Percentiles rank a stretch among this genome's conserved stretches.
Evolutionary conservation across 2,329 filamentous ascomycete species (phyloP).

Genomic region (Proliferodiscus dingleyae): DNA sequence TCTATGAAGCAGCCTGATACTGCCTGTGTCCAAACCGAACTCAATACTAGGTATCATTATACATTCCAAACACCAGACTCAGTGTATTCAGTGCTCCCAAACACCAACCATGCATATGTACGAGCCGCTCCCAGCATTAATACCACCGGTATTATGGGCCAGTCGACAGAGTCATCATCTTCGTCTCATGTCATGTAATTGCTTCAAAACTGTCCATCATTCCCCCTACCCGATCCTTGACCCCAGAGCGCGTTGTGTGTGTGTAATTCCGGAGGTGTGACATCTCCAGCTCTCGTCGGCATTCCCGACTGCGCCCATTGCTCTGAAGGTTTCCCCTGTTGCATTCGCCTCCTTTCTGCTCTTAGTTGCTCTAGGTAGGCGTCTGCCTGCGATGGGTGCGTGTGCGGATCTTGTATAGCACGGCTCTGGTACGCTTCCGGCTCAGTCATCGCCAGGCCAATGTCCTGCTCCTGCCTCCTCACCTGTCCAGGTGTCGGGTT

Average conservation of each 20-base stretch:
- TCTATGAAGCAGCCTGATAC: no score
- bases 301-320: slow-evolving; percentile 16
- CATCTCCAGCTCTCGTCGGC: background rate
- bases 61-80: no score
- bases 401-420: slow-evolving; percentile 10
- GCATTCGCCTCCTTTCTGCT: slow-evolving; percentile 14
- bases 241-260: slow-evolving; percentile 21
- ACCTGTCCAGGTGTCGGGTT: slow-evolving; percentile 15
- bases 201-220: background rate
- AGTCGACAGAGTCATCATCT: no score
- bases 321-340: slow-evolving; percentile 16
- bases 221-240: background rate
- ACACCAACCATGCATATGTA: no score
- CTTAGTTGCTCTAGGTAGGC: slow-evolving; percentile 18
- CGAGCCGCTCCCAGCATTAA: no score
- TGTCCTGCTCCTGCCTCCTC: slow-evolving; percentile 9
- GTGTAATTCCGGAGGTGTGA: slow-evolving; percentile 9
- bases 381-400: slow-evolving; percentile 13
- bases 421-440: slow-evolving; percentile 23
- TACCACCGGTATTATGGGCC: no score
- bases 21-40: no score
- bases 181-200: no score
- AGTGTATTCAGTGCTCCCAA: no score
- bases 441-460: slow-evolving; percentile 22
- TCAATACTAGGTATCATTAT: no score